These are phyloP conservation scores for Penicillium occitanis DNA, from an alignment of 2,329 filamentous ascomycete species.

Conservation along the genomic window DNA sequence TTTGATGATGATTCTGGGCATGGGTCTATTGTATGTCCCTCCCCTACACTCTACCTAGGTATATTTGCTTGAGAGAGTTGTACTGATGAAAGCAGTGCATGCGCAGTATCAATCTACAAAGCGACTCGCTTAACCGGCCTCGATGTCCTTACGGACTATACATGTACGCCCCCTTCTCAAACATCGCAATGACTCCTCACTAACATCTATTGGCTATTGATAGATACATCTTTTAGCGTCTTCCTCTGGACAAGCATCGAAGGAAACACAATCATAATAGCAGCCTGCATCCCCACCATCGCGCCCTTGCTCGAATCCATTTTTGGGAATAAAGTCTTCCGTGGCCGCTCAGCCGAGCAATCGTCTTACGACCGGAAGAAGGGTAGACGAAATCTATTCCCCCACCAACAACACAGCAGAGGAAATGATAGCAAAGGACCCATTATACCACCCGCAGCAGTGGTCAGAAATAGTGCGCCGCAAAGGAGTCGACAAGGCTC, in stretches of 20 bases:
- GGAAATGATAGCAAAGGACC: neutral
- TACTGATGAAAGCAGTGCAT: conserved; percentile 29
- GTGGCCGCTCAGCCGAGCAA: conserved; percentile 5
- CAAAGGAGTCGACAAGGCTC: neutral
- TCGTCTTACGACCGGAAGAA: neutral
- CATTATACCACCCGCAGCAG: neutral
- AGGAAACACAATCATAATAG: conserved; percentile 21
- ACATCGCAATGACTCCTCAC: neutral
- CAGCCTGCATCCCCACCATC: conserved; percentile 22
- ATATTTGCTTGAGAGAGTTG: neutral
- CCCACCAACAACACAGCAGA: neutral
- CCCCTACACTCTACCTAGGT: neutral
- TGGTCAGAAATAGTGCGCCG: neutral
- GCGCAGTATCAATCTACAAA: conserved; percentile 36
- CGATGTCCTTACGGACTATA: conserved; percentile 23
- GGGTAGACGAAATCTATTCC: neutral
- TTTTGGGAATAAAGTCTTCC: conserved; percentile 17
- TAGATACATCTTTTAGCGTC: conserved; percentile 17
- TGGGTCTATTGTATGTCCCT: conserved; percentile 33
- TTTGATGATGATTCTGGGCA: conserved; percentile 31
- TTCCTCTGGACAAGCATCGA: conserved; percentile 22
- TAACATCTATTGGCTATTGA: neutral
- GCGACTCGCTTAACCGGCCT: conserved; percentile 33
- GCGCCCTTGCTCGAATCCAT: conserved; percentile 18
- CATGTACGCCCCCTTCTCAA: conserved; percentile 1